phyloP scores from a whole-genome alignment of 306 rosid species.

The Cyclanthera cordifolia region DNA sequence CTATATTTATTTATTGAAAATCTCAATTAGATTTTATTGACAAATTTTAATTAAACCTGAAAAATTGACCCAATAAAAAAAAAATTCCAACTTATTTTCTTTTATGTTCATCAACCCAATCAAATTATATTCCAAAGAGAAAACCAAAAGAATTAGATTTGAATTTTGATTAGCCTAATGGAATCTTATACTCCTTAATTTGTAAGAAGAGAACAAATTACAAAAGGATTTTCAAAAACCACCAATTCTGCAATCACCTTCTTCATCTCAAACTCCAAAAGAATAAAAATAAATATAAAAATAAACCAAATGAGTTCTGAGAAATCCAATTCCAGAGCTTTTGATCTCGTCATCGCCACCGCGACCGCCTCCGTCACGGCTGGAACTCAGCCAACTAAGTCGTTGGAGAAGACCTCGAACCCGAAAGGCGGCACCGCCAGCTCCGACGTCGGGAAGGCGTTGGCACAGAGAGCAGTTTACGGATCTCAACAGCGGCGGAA shows the following conservation, averaged over 20 bases:
- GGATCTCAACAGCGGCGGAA: conserved; percentile 36
- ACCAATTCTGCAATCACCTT: neutral
- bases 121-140: neutral
- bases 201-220: conserved; percentile 2
- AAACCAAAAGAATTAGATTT: neutral
- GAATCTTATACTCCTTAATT: neutral
- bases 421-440: conserved; percentile 19
- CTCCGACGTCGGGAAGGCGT: conserved; percentile 38
- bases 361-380: neutral
- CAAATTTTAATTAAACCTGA: neutral
- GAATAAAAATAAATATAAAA: neutral
- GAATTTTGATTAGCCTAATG: neutral
- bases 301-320: conserved; percentile 37
- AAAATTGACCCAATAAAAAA: neutral
- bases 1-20: too few species aligned
- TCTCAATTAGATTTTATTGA: too few species aligned
- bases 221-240: neutral
- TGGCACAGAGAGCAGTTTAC: conserved; percentile 53
- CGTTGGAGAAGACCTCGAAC: conserved; percentile 21
- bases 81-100: neutral
- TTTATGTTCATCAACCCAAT: neutral
- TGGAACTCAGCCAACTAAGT: conserved; percentile 19
- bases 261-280: neutral
- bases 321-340: conserved; percentile 23
- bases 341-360: conserved; percentile 6